Evolutionary conservation across 2,329 filamentous ascomycete species (phyloP), one percentile per base, ranked within the genome.

Genomic region (Aureobasidium namibiae): DNA sequence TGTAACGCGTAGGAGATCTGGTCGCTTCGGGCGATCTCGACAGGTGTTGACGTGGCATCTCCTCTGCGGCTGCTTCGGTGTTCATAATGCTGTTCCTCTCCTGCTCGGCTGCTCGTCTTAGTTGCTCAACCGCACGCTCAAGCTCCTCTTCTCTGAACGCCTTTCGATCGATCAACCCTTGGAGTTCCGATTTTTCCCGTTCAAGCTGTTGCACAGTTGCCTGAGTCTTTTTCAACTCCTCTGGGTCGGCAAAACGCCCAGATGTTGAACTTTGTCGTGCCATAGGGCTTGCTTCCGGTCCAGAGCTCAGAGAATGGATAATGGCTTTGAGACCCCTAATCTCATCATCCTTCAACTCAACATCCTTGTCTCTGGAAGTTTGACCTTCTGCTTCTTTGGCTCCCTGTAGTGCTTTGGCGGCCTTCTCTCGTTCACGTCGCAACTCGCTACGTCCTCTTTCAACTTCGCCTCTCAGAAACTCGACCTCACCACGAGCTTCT

Each of bases 261-360:
- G 52, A 36, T 8, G 59, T 36, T 21, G 39, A 41, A 44, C 52
- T 58, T 24, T 61, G 62, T 21, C 52, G 57, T 38, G 46, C 33
- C 36, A 42, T 50, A 52, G 39, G 29, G 70, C 76, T 11, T 33
- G 60, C 45, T 9, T 42, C 44, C 9, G 86, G 82, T 65, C 90
- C 90, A 62, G 90, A 82, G 71, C 91, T 96, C 38, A 99, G 80
- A 18, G 90, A 96, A 74, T 97, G 92, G 62, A 99, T 97, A 69
- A 99, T 97, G 44, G 94, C 92, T 74, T 97, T 99, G 64, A 99
- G 81, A 48, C 94, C 94, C 63, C 92, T 84, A 68, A 99, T 97
- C 76, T 99, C 94, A 67, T 99, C 94, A 68, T 99, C 92, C 70
- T 95, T 94, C 69, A 95, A 89, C 70, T 95, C 91, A 31, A 97